phyloP scores from a whole-genome alignment of 345 rosid species.

The Gossypium raimondii region DNA sequence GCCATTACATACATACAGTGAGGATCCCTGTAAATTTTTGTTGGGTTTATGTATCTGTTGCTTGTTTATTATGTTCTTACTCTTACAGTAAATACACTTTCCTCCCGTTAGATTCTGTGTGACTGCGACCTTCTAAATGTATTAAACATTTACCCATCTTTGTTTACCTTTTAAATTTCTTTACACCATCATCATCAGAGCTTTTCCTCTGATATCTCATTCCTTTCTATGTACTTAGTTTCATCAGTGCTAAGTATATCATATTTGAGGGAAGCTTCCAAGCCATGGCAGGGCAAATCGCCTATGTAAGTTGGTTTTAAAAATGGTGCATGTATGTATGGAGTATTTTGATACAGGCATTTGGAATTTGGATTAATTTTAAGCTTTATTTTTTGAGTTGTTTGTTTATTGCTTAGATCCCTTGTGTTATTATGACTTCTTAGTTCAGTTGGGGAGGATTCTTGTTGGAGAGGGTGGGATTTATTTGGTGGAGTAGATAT shows the following conservation, averaged over 20 bases:
- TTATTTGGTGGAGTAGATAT: background rate
- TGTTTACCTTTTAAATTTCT: background rate
- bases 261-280: background rate
- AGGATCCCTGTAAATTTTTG: slow-evolving; percentile 32
- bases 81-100: background rate
- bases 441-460: background rate
- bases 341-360: background rate
- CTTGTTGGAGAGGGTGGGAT: background rate
- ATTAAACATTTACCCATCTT: slow-evolving; percentile 7
- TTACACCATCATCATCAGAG: background rate
- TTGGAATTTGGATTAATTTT: background rate
- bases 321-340: background rate
- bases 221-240: background rate
- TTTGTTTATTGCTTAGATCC: background rate
- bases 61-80: background rate
- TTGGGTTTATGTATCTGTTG: slow-evolving; percentile 14
- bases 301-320: background rate
- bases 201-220: background rate
- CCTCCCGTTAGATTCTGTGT: slow-evolving; percentile 1
- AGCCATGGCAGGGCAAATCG: background rate
- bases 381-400: background rate
- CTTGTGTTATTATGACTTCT: background rate
- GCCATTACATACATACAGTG: slow-evolving; percentile 18
- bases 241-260: background rate
- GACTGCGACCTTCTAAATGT: slow-evolving; percentile 21